Evolutionary conservation across 164 flowering plant genomes (phyloP).

Genomic region (Buxus sempervirens): DNA sequence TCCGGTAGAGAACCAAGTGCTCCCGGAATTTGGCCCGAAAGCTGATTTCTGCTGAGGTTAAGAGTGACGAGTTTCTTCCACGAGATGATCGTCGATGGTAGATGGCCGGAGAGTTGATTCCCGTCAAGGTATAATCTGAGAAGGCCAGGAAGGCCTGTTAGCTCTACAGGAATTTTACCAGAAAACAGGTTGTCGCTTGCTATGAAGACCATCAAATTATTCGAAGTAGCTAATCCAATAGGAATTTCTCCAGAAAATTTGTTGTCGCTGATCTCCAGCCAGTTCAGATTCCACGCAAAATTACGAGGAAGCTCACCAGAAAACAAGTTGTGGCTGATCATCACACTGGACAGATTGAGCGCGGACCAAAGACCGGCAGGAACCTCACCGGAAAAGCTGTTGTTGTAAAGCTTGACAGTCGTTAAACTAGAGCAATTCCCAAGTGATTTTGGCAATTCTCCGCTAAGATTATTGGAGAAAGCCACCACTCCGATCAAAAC

Average conservation of each 20-base stretch:
- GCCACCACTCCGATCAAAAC: conserved; percentile 33
- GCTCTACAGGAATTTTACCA: conserved; percentile 44
- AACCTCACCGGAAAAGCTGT: conserved; percentile 49
- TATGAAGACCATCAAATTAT: conserved; percentile 32
- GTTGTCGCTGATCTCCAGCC: conserved; percentile 52
- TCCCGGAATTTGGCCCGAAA: conserved; percentile 60
- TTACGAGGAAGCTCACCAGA: conserved; percentile 45
- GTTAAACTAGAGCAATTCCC: conserved; percentile 44
- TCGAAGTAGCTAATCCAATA: conserved; percentile 21
- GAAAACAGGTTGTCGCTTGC: conserved; percentile 56
- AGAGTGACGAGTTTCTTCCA: conserved; percentile 45
- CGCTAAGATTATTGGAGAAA: conserved; percentile 50
- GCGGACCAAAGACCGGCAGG: conserved; percentile 55
- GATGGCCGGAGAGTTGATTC: conserved; percentile 56
- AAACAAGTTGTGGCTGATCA: conserved; percentile 42
- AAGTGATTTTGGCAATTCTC: conserved; percentile 54
- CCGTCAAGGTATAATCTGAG: conserved; percentile 41
- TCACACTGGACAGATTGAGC: conserved; percentile 24
- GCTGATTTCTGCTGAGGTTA: conserved; percentile 46
- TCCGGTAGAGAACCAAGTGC: conserved; percentile 36
- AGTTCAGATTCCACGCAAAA: conserved; percentile 41
- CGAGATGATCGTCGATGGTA: conserved; percentile 50
- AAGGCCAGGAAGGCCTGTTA: conserved; percentile 39
- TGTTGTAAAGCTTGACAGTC: conserved; percentile 33
- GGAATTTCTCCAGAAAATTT: conserved; percentile 58